Evolutionary conservation across 129 eudicot species (phyloP).

Genomic region (Escallonia herrerae): DNA sequence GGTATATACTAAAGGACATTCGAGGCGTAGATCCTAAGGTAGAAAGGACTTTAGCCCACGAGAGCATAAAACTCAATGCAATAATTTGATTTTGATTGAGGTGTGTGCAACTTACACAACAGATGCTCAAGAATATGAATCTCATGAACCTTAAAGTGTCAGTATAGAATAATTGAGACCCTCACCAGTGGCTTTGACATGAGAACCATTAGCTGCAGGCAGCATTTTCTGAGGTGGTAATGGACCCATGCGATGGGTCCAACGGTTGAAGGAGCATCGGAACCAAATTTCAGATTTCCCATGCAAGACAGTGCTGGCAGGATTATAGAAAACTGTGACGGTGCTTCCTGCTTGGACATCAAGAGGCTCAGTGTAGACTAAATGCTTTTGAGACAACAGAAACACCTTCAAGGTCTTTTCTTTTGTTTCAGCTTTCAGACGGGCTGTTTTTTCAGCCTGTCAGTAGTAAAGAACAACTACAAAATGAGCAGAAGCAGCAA

Average conservation of each 20-base stretch:
- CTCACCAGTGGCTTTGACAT: slow-evolving; percentile 71
- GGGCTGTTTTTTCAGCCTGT: slow-evolving; percentile 80
- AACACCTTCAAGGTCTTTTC: slow-evolving; percentile 69
- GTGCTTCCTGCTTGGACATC: slow-evolving; percentile 72
- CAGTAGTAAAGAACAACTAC: slow-evolving; percentile 6
- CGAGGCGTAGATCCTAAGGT: no score
- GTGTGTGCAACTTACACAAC: no score
- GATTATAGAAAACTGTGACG: slow-evolving; percentile 76
- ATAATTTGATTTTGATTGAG: no score
- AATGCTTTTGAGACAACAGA: slow-evolving; percentile 83
- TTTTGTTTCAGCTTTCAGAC: slow-evolving; percentile 65
- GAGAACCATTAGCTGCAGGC: slow-evolving; percentile 62
- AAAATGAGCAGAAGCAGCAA: neutral
- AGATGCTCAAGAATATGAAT: neutral
- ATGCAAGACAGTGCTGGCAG: slow-evolving; percentile 67
- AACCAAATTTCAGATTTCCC: slow-evolving; percentile 93
- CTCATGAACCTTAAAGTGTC: neutral
- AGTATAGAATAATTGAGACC: slow-evolving; percentile 2
- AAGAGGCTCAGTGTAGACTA: slow-evolving; percentile 90
- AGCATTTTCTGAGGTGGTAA: slow-evolving; percentile 85
- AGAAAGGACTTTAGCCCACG: no score
- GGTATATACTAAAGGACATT: no score
- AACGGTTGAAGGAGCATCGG: slow-evolving; percentile 89
- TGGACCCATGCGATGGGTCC: slow-evolving; percentile 88
- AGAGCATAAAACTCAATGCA: no score